These are phyloP conservation scores for Myxozyma mucilagina DNA, from an alignment of 805 yeast genomes.

Conservation along the genomic window DNA sequence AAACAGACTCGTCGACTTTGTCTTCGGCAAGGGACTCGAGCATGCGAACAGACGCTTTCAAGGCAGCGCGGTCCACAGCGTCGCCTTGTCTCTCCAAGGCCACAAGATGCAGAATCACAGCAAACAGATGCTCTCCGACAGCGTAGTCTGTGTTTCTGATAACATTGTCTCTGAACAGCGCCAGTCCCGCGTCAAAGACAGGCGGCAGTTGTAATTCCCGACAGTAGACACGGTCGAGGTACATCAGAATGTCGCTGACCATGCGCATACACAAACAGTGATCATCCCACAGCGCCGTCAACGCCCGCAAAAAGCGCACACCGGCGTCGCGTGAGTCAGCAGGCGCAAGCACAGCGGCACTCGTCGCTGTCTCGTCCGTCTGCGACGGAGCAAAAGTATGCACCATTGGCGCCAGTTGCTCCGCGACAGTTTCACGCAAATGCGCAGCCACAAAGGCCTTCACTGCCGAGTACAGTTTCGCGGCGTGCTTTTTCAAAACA, in stretches of 20 bases:
- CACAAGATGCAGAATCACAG: constrained; percentile 56
- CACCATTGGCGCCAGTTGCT: constrained; percentile 33
- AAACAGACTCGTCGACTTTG: constrained; percentile 54
- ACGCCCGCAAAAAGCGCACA: constrained; percentile 38
- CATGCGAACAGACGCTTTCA: constrained; percentile 67
- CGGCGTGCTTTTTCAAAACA: constrained; percentile 70
- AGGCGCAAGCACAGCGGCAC: constrained; percentile 21
- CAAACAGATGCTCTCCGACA: constrained; percentile 54
- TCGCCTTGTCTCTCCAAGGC: constrained; percentile 57
- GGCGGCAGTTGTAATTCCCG: constrained; percentile 62
- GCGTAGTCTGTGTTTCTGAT: constrained; percentile 51
- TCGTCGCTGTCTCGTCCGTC: constrained; percentile 8
- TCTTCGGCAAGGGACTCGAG: constrained; percentile 63
- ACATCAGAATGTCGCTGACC: constrained; percentile 82
- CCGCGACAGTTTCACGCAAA: constrained; percentile 38
- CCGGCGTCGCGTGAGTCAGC: constrained; percentile 30
- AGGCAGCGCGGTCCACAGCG: constrained; percentile 56
- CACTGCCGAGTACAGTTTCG: constrained; percentile 63
- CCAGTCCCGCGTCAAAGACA: constrained; percentile 72
- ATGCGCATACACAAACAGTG: constrained; percentile 72
- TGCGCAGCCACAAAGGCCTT: constrained; percentile 50
- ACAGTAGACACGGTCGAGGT: constrained; percentile 81
- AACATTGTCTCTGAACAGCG: constrained; percentile 61
- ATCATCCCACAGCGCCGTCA: constrained; percentile 62
- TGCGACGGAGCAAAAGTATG: constrained; percentile 12